Evolutionary conservation across 2,329 filamentous ascomycete genomes (phyloP), one percentile per base, ranked within the genome.

Genomic region (Stagonosporopsis rhizophila): DNA sequence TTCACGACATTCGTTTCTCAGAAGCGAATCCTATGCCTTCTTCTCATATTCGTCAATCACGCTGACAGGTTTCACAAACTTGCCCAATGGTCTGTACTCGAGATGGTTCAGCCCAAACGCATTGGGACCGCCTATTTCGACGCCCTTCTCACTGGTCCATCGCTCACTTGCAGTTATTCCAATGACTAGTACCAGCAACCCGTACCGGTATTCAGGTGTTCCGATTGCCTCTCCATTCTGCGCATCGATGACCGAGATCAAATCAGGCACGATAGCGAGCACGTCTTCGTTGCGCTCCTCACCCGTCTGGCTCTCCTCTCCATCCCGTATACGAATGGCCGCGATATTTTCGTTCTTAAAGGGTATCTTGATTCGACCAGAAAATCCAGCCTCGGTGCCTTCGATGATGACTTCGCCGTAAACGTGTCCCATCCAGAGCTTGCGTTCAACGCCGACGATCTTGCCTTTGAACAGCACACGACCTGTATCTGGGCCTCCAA

Each of bases 291-390:
- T 75, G 37, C 68, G 69, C 44, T 75, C 71, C 44, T 74, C 66
- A 0, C 69, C 69, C 8, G 67, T 65, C 39, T 64, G 60, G 45
- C 59, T 67, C 2, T 66, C 65, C 15, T 57, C 45, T 3, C 52
- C 60, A 6, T 71, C 66, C 12, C 62, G 75, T 66, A 62, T 65
- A 48, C 52, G 73, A 56, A 63, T 73, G 56, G 84, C 87, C n/a
- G 83, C 83, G 40, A 90, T 87, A 65, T 90, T 90, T 68, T 91
- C 87, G 71, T 90, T 90, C 75, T 89, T 89, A 78, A 90, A 90
- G 0, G 87, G 87, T 44, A 90, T 87, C 67, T 84, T 87, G 68
- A 89, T 74, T 27, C 70, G 75, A 0, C 85, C 85, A 6, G 63
- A 28, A 37, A 66, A 70, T 22, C 59, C 52, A 3, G 58, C 47